Evolutionary conservation across 345 rosid genomes (phyloP).

Genomic region (Brassica juncea): DNA sequence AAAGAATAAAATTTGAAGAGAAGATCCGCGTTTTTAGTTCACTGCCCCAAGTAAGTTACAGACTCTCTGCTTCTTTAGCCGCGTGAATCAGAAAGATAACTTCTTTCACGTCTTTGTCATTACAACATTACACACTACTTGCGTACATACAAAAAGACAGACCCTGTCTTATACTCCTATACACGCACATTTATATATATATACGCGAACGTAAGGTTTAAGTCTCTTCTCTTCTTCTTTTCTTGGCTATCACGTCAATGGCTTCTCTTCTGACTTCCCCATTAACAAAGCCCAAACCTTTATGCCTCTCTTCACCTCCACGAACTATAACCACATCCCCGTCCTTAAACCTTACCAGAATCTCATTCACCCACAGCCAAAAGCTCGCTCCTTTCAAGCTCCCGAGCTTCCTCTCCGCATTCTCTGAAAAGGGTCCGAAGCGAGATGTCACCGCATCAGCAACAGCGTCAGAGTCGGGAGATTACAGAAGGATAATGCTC

Average conservation of each 20-base stretch:
- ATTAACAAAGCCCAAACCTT: constrained; percentile 41
- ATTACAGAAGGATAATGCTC: constrained; percentile 51
- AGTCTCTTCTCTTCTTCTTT: constrained; percentile 25
- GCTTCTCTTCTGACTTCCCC: constrained; percentile 52
- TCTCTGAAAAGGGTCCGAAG: constrained; percentile 23
- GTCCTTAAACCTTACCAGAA: constrained; percentile 26
- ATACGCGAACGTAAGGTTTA: constrained; percentile 13
- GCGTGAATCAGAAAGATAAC: not conserved
- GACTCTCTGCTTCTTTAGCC: constrained; percentile 16
- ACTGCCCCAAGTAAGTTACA: constrained; percentile 29
- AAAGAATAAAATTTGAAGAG: not conserved
- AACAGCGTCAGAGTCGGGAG: constrained; percentile 28
- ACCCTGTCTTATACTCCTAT: constrained; percentile 19
- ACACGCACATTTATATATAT: not conserved
- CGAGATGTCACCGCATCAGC: constrained; percentile 31
- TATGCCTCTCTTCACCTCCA: constrained; percentile 37
- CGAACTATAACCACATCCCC: constrained; percentile 11
- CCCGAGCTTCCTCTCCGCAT: constrained; percentile 27
- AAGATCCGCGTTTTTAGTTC: constrained; percentile 15
- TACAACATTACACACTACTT: not conserved
- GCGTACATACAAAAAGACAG: constrained; percentile 30
- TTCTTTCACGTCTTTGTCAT: constrained; percentile 33
- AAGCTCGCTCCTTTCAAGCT: constrained; percentile 29
- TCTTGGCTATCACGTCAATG: constrained; percentile 41
- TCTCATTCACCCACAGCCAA: constrained; percentile 21